A percentile compares a stretch with the other conserved stretches of the same genome.
Evolutionary conservation across 225 moss, liverwort and hornwort genomes (phyloP).

Genomic region (Pseudoscleropodium purum): DNA sequence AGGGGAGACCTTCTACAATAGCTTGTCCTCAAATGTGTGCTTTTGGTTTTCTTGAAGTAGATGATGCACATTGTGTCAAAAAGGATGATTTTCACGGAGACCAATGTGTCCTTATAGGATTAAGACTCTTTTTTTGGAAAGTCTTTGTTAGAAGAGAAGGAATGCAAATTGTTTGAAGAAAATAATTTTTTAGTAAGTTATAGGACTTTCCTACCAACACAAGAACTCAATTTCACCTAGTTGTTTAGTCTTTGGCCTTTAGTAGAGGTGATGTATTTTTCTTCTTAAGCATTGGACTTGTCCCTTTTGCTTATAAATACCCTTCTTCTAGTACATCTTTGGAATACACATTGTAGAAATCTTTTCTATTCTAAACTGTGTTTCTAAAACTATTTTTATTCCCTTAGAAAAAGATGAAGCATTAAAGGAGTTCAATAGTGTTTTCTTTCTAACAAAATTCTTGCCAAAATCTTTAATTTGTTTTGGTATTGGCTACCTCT

Average conservation of each 20-base stretch:
- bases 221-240: rapidly evolving
- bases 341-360: not conserved
- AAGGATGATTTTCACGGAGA: no score
- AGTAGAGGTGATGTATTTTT: rapidly evolving
- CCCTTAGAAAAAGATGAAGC: rapidly evolving
- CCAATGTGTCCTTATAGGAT: no score
- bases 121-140: no score
- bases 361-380: not conserved
- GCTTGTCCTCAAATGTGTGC: no score
- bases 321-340: rapidly evolving
- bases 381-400: not conserved
- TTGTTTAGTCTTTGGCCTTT: rapidly evolving
- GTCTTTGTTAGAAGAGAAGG: no score
- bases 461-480: not conserved
- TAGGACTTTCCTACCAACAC: not conserved
- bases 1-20: no score
- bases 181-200: rapidly evolving
- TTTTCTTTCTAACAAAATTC: not conserved
- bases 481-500: not conserved
- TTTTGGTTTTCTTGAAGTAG: no score
- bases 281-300: not conserved
- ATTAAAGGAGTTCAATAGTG: not conserved
- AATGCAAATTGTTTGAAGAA: not conserved
- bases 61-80: no score
- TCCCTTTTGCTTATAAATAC: rapidly evolving